Percentiles rank a stretch among this genome's conserved stretches.
phyloP scores from a whole-genome alignment of 306 rosid species.

The Castanopsis chinensis region DNA sequence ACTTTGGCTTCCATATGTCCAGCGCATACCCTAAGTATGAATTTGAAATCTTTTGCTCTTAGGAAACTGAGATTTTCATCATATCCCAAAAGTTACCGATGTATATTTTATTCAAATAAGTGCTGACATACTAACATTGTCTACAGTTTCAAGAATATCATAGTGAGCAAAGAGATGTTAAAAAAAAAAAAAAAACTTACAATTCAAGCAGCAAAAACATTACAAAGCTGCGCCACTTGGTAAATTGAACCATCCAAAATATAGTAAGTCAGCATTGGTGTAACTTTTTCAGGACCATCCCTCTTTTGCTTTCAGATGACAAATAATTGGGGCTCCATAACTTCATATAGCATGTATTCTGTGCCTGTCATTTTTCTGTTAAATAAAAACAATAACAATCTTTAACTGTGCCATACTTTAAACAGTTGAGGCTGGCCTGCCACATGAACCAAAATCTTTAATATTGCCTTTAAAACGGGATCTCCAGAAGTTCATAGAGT shows the following conservation, averaged over 20 bases:
- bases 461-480: neutral
- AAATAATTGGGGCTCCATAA: conserved; percentile 79
- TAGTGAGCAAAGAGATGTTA: neutral
- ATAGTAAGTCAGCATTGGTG: conserved; percentile 78
- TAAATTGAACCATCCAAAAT: conserved; percentile 88
- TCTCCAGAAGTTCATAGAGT: neutral
- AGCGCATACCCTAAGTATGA: neutral
- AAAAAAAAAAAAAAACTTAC: conserved; percentile 37
- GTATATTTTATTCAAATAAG: neutral
- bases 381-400: conserved; percentile 14
- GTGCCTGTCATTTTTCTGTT: conserved; percentile 78
- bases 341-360: conserved; percentile 74
- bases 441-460: neutral
- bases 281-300: conserved; percentile 87
- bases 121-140: neutral
- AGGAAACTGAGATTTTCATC: neutral
- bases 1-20: neutral
- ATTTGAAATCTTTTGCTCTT: neutral
- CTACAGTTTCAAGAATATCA: neutral
- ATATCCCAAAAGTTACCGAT: neutral
- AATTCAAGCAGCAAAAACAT: conserved; percentile 86
- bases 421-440: neutral
- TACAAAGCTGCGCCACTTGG: conserved; percentile 90
- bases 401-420: conserved; percentile 9
- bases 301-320: conserved; percentile 85